Evolutionary conservation across 1,284 basidiomycete genomes (phyloP).

Genomic region (Erythrobasidium hasegawianum): DNA sequence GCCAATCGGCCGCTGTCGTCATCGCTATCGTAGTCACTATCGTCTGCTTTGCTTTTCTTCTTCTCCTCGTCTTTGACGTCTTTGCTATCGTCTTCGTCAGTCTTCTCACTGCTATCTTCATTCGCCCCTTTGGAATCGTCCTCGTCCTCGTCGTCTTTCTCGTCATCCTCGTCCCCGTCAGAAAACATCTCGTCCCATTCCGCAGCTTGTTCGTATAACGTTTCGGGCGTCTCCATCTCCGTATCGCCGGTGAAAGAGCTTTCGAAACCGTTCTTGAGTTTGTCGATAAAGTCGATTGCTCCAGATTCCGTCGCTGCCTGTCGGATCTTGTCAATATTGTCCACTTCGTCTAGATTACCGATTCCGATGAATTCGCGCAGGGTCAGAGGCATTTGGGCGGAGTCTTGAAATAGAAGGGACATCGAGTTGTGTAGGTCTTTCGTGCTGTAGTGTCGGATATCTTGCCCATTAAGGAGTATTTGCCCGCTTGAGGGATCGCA

Average conservation of each 20-base stretch:
- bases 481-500: slow-evolving; percentile 24
- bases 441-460: slow-evolving; percentile 25
- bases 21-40: slow-evolving; percentile 5
- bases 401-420: slow-evolving; percentile 31
- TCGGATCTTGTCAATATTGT: slow-evolving; percentile 26
- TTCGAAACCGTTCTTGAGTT: slow-evolving; percentile 24
- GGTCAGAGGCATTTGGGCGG: slow-evolving; percentile 29
- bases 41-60: neutral
- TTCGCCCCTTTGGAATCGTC: slow-evolving; percentile 2
- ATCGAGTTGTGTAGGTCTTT: slow-evolving; percentile 27
- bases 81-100: neutral
- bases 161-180: slow-evolving; percentile 32
- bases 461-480: slow-evolving; percentile 26
- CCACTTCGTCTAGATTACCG: slow-evolving; percentile 20
- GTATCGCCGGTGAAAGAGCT: slow-evolving; percentile 21
- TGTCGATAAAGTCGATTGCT: slow-evolving; percentile 33
- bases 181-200: slow-evolving; percentile 24
- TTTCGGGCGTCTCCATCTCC: slow-evolving; percentile 20
- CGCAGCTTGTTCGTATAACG: slow-evolving; percentile 14
- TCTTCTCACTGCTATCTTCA: neutral
- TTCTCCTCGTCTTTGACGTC: neutral
- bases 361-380: slow-evolving; percentile 29
- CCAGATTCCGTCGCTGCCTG: slow-evolving; percentile 31
- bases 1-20: slow-evolving; percentile 10
- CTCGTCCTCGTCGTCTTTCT: slow-evolving; percentile 29